Evolutionary conservation across 2,329 filamentous ascomycete genomes (phyloP).

Genomic region (Ophiostoma ulmi): DNA sequence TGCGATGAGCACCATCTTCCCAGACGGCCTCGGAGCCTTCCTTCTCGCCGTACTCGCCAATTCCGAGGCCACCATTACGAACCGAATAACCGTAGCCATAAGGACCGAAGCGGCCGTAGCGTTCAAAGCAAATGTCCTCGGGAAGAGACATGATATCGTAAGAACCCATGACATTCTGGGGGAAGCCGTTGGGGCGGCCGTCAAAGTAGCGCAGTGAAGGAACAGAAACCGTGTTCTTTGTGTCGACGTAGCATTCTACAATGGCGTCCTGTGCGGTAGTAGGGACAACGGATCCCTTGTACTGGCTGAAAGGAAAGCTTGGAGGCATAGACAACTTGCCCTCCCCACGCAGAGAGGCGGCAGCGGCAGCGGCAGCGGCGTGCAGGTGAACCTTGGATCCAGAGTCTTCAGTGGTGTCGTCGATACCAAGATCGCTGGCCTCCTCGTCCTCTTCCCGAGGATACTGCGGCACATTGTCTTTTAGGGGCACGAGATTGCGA

Average conservation of each 20-base stretch:
- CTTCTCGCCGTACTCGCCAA: constrained; percentile 77
- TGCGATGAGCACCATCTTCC: constrained; percentile 59
- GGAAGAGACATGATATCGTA: constrained; percentile 73
- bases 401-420: constrained; percentile 14
- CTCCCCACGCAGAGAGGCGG: constrained; percentile 24
- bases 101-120: constrained; percentile 79
- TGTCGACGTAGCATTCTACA: constrained; percentile 74
- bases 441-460: constrained; percentile 61
- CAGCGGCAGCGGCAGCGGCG: constrained; percentile 16
- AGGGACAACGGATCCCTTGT: constrained; percentile 21
- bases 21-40: constrained; percentile 78
- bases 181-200: constrained; percentile 78
- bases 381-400: constrained; percentile 31
- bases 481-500: constrained; percentile 59
- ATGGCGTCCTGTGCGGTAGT: constrained; percentile 45
- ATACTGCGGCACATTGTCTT: constrained; percentile 73
- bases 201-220: constrained; percentile 69
- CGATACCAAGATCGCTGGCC: constrained; percentile 35
- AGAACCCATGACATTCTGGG: constrained; percentile 78
- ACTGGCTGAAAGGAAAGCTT: constrained; percentile 23
- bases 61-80: constrained; percentile 72
- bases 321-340: constrained; percentile 27
- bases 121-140: constrained; percentile 87
- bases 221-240: constrained; percentile 56
- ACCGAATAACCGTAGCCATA: constrained; percentile 86